Conservation (phyloP, 2,329 filamentous ascomycete species). For the Alternaria sp. region DNA sequence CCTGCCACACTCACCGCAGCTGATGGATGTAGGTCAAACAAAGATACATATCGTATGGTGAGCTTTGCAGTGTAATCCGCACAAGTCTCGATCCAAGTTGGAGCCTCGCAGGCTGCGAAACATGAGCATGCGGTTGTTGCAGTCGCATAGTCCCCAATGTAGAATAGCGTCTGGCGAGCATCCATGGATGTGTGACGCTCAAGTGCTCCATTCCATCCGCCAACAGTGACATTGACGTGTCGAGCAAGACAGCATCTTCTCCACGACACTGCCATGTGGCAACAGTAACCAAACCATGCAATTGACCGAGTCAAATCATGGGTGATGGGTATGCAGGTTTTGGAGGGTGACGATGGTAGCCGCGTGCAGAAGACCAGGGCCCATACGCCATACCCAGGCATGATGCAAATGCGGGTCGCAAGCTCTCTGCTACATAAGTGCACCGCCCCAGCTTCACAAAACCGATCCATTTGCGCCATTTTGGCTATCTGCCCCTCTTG, state of each 20-base stretch:
- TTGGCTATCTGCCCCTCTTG: slow-evolving; percentile 14
- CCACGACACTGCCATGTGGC: slow-evolving; percentile 16
- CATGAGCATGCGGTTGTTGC: slow-evolving; percentile 9
- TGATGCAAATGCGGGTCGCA: slow-evolving; percentile 46
- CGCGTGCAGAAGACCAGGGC: slow-evolving; percentile 38
- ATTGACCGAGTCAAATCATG: slow-evolving; percentile 4
- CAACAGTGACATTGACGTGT: slow-evolving; percentile 6
- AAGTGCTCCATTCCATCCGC: slow-evolving; percentile 8
- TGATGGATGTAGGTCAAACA: neutral
- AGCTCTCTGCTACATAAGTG: slow-evolving; percentile 39
- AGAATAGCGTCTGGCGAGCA: slow-evolving; percentile 22
- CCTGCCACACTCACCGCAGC: slow-evolving; percentile 18
- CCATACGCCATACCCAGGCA: slow-evolving; percentile 29
- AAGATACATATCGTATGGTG: neutral
- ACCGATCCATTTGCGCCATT: slow-evolving; percentile 30
- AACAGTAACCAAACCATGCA: slow-evolving; percentile 3
- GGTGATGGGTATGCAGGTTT: slow-evolving; percentile 24
- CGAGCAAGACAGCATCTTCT: neutral
- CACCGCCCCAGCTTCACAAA: slow-evolving; percentile 27
- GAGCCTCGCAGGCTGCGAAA: slow-evolving; percentile 1
- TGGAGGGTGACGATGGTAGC: slow-evolving; percentile 25
- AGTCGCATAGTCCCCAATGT: slow-evolving; percentile 20
- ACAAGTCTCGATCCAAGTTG: slow-evolving; percentile 4
- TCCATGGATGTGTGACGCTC: neutral
- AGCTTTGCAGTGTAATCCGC: neutral